Percentiles rank a stretch among this genome's conserved stretches.
phyloP scores from a whole-genome alignment of 192 early-diverging fungal genomes.

The Mortierella alpina region DNA sequence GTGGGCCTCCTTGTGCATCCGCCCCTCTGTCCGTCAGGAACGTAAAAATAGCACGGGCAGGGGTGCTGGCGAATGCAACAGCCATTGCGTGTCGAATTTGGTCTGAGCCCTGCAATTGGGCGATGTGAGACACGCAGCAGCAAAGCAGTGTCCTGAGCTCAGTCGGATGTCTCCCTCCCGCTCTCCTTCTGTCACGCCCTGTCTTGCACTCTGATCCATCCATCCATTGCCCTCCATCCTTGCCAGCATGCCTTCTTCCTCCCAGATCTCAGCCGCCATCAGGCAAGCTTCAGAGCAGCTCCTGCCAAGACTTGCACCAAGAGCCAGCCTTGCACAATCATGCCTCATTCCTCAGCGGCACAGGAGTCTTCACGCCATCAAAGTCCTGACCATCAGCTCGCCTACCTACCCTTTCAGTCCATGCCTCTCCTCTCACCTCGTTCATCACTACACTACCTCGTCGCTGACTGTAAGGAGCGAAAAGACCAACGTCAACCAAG shows the following conservation, averaged over 20 bases:
- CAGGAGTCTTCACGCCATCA: background rate
- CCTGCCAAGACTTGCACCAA: background rate
- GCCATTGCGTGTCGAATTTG: too few species aligned
- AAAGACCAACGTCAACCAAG: slow-evolving; percentile 41
- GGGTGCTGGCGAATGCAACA: too few species aligned
- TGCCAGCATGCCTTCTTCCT: slow-evolving; percentile 11
- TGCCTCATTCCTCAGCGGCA: background rate
- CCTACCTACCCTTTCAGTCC: background rate
- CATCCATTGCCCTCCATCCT: background rate
- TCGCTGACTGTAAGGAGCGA: slow-evolving; percentile 22
- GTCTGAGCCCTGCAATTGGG: too few species aligned
- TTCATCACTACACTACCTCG: slow-evolving; percentile 27
- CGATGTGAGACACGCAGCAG: too few species aligned
- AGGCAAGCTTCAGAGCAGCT: slow-evolving; percentile 18
- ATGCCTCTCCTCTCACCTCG: background rate
- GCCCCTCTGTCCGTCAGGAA: too few species aligned
- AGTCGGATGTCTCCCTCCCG: background rate
- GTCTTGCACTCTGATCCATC: background rate
- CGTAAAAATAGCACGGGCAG: too few species aligned
- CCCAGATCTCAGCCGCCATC: slow-evolving; percentile 10
- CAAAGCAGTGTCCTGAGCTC: too few species aligned
- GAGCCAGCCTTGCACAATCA: background rate
- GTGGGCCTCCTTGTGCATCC: too few species aligned
- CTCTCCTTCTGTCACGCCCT: background rate
- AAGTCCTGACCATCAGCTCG: background rate